These are phyloP conservation scores for Colletotrichum sp. DNA, from an alignment of 2,329 filamentous ascomycete species.

Conservation along the genomic window DNA sequence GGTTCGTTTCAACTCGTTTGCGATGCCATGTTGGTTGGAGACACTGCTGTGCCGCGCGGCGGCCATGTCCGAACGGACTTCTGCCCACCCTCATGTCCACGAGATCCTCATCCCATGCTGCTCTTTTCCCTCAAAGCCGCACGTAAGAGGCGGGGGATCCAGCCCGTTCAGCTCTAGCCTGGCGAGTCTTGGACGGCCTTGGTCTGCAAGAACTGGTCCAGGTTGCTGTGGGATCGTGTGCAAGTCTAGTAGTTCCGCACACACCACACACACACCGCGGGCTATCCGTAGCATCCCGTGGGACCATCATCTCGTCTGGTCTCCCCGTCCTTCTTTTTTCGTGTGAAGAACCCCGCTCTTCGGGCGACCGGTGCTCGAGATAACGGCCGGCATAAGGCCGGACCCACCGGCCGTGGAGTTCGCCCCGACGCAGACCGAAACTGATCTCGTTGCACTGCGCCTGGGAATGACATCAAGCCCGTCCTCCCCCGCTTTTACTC, in stretches of 20 bases:
- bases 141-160: not conserved
- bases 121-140: not conserved
- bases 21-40: not conserved
- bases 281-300: not conserved
- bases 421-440: conserved; percentile 18
- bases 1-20: not conserved
- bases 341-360: not conserved
- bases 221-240: not conserved
- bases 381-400: conserved; percentile 20
- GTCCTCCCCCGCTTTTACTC: conserved; percentile 8
- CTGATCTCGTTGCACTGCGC: conserved; percentile 3
- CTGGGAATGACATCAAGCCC: conserved; percentile 18
- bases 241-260: not conserved
- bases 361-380: conserved; percentile 15
- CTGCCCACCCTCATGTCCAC: not conserved
- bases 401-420: conserved; percentile 15
- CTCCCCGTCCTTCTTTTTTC: not conserved
- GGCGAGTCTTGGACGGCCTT: not conserved
- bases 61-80: not conserved
- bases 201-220: not conserved
- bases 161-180: not conserved
- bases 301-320: not conserved
- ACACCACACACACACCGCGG: not conserved
- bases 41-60: not conserved
- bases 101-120: not conserved